phyloP scores from a whole-genome alignment of 1,284 basidiomycete species.

The Trametes sp. region DNA sequence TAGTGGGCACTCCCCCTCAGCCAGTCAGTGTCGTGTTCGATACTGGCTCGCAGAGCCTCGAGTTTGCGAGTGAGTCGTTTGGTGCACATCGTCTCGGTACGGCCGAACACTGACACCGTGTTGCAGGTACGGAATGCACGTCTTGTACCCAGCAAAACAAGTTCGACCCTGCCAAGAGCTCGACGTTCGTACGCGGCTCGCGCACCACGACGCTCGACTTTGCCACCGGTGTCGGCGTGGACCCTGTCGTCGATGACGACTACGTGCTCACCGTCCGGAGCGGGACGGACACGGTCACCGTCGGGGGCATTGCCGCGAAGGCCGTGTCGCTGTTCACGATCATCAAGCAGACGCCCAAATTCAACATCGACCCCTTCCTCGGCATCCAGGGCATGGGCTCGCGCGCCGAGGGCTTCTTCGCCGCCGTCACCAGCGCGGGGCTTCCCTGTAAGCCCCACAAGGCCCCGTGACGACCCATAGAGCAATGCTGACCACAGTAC shows the following conservation, averaged over 20 bases:
- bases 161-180: constrained; percentile 56
- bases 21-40: constrained; percentile 61
- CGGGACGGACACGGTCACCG: constrained; percentile 53
- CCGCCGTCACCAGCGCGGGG: constrained; percentile 52
- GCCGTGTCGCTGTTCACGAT: constrained; percentile 55
- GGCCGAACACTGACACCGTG: neutral
- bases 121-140: constrained; percentile 53
- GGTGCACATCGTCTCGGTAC: neutral
- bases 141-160: constrained; percentile 53
- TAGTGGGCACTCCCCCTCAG: constrained; percentile 58
- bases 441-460: constrained; percentile 50
- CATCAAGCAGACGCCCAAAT: constrained; percentile 56
- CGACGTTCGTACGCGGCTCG: constrained; percentile 56
- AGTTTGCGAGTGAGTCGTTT: constrained; percentile 52
- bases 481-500: neutral
- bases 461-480: neutral
- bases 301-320: constrained; percentile 51
- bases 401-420: constrained; percentile 57
- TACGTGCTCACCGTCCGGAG: constrained; percentile 53
- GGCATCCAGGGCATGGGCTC: constrained; percentile 62
- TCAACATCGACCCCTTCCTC: constrained; percentile 61
- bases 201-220: constrained; percentile 53
- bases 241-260: constrained; percentile 56
- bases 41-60: constrained; percentile 56
- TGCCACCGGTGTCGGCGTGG: constrained; percentile 62